Conservation (phyloP, 2,329 filamentous ascomycete genomes). For the Hypoxylon sp. region DNA sequence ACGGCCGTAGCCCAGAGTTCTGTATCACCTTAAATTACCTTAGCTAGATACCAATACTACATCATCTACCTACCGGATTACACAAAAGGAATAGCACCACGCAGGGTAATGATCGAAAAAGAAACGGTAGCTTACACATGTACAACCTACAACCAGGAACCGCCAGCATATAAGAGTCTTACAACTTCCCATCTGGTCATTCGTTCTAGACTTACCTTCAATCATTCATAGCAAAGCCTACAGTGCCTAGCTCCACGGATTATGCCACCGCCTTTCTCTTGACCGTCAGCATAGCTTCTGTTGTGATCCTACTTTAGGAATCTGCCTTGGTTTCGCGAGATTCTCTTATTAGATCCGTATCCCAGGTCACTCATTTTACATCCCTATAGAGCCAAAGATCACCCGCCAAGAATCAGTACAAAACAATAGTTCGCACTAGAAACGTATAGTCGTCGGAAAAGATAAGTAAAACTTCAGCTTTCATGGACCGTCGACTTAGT, state of each 20-base stretch:
- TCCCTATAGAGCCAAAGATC: slow-evolving; percentile 12
- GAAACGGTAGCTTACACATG: slow-evolving; percentile 18
- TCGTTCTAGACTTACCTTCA: not conserved
- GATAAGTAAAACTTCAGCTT: slow-evolving; percentile 33
- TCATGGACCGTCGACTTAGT: slow-evolving; percentile 22
- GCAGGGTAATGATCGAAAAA: slow-evolving; percentile 9
- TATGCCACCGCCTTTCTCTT: not conserved
- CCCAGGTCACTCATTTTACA: slow-evolving; percentile 14
- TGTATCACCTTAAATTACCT: slow-evolving; percentile 38
- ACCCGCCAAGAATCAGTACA: slow-evolving; percentile 25
- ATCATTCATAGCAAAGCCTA: slow-evolving; percentile 1
- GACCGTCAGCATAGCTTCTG: not conserved
- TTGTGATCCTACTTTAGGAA: not conserved
- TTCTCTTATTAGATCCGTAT: slow-evolving; percentile 2
- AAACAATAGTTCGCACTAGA: slow-evolving; percentile 27
- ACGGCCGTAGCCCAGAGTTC: slow-evolving; percentile 34
- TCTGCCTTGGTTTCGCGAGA: not conserved
- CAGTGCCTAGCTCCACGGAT: not conserved
- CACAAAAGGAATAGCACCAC: slow-evolving; percentile 22
- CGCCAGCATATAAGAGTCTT: slow-evolving; percentile 22
- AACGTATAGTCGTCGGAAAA: slow-evolving; percentile 14
- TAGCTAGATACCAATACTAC: slow-evolving; percentile 27
- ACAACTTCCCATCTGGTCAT: slow-evolving; percentile 4
- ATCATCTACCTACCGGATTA: slow-evolving; percentile 14
- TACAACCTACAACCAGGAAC: slow-evolving; percentile 22